These are phyloP conservation scores for Rasamsonia emersonii DNA, from an alignment of 2,329 filamentous ascomycete species.

Conservation along the genomic window DNA sequence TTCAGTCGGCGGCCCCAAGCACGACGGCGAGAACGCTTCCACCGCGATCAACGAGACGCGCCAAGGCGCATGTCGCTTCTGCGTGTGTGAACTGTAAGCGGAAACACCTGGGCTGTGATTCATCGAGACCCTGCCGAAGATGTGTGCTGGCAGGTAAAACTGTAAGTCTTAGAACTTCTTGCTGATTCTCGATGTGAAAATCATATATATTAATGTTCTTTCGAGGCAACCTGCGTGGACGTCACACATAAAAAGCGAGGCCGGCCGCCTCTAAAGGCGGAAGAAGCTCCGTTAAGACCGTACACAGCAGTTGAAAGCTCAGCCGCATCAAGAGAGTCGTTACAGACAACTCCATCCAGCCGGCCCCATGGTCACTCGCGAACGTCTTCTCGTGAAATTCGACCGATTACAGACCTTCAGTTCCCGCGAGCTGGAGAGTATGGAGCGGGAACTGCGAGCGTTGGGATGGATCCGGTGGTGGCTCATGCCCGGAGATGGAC, in stretches of 20 bases:
- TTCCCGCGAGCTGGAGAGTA: constrained; percentile 10
- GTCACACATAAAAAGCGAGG: constrained; percentile 42
- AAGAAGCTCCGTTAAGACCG: constrained; percentile 28
- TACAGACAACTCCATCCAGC: constrained; percentile 15
- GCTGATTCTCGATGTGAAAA: constrained; percentile 4
- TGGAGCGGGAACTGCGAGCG: constrained; percentile 11
- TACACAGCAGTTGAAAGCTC: constrained; percentile 21
- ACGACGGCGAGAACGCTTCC: constrained; percentile 17
- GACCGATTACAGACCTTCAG: constrained; percentile 31
- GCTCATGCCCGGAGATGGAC: constrained; percentile 24
- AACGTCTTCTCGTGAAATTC: constrained; percentile 30
- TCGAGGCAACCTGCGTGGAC: constrained; percentile 35
- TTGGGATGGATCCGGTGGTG: constrained; percentile 15
- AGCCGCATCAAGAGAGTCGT: constrained; percentile 15
- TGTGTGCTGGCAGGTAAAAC: constrained; percentile 40
- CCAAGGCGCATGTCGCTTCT: constrained; percentile 40
- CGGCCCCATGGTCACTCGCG: constrained; percentile 22
- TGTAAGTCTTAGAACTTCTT: constrained; percentile 22
- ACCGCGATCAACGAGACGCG: constrained; percentile 34
- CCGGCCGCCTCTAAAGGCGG: constrained; percentile 35
- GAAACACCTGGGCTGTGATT: constrained; percentile 40
- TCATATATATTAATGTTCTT: constrained; percentile 4
- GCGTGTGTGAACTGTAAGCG: constrained; percentile 43
- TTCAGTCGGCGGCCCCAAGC: constrained; percentile 11
- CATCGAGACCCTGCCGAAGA: constrained; percentile 36